Conservation (phyloP, 257 asterid genomes). For the Nicotiana otophora region DNA sequence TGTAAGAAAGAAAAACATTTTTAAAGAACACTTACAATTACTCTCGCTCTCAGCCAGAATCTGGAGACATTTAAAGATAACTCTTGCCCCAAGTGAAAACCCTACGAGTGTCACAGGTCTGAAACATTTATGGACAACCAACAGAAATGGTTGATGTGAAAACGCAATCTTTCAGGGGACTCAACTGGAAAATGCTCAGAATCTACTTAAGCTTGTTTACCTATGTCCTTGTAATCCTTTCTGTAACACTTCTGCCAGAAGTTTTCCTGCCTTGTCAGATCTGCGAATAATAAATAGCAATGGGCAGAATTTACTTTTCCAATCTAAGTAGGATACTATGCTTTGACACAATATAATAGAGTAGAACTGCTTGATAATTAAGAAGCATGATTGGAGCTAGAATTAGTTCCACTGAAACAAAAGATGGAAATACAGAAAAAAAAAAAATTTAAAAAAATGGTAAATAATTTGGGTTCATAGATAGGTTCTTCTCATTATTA, state of each 20-base stretch:
- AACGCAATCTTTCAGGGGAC: slow-evolving; percentile 1
- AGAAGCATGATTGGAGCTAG: slow-evolving; percentile 3
- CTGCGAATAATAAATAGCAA: slow-evolving; percentile 36
- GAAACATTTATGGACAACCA: slow-evolving; percentile 27
- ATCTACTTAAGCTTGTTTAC: slow-evolving; percentile 22
- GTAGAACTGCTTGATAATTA: slow-evolving; percentile 8
- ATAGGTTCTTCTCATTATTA: neutral
- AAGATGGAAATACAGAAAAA: neutral
- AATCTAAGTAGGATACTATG: neutral
- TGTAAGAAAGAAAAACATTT: neutral
- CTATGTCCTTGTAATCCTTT: slow-evolving; percentile 88
- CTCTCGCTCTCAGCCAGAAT: slow-evolving; percentile 56
- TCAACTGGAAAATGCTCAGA: neutral
- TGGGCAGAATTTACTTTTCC: neutral
- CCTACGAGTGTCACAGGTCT: slow-evolving; percentile 98
- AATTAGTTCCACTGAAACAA: neutral
- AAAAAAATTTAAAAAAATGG: neutral
- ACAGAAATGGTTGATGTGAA: slow-evolving; percentile 3
- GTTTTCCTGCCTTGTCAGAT: slow-evolving; percentile 86
- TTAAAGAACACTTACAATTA: slow-evolving; percentile 36
- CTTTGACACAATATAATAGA: neutral
- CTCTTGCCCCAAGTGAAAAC: slow-evolving; percentile 96
- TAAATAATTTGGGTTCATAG: neutral
- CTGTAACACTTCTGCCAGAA: slow-evolving; percentile 81
- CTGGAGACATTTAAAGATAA: slow-evolving; percentile 88